Base-by-base conservation (phyloP, 1,284 basidiomycete species). In the Microbotryum scabiosae region DNA sequence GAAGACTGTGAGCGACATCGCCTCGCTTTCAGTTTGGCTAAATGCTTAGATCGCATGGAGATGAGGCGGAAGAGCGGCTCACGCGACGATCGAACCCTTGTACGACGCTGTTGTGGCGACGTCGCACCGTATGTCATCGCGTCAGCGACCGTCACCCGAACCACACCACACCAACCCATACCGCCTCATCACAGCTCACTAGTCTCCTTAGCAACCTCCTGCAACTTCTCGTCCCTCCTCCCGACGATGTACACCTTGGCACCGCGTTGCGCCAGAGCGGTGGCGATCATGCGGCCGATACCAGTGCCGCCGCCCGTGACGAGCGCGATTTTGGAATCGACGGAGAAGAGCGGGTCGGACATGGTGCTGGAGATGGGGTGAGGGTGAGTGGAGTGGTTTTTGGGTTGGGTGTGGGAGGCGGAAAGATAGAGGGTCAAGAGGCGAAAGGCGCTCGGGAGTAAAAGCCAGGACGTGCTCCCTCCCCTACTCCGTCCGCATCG, bases 231-330 rank as follows among this genome's bases (percentile, higher is more conserved):
- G 20, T 59, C 14, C 36, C 59, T 36, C 52, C 53, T 18, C 9
- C 59, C 59, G 12, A 50, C 47, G 21, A 56, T 51, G 80, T 76
- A 78, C 4, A 78, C 78, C 32, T 72, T 72, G 12, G 77, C 77
- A 47, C 78, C 76, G 60, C 77, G 77, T 65, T 74, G 75, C 5
- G 77, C 75, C 54, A 78, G 73, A 2, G 74, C 73, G 48, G 75
- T 73, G 1, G 77, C 72, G 54, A 76, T 75, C 76, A 77, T 76
- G 43, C 77, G 70, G 7, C 76, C 76, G 58, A 78, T 76, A 14
- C 77, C 77, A 2, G 75, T 76, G 54, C 72, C 76, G 41, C 78
- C 77, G 36, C 78, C 78, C 9, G 78, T 76, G 57, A 78, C 74
- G 18, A 53, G 50, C 3, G 51, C 58, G 46, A 64, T 43, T 55